phyloP scores from a whole-genome alignment of 1,284 basidiomycete species.

The Leucoagaricus sp. region DNA sequence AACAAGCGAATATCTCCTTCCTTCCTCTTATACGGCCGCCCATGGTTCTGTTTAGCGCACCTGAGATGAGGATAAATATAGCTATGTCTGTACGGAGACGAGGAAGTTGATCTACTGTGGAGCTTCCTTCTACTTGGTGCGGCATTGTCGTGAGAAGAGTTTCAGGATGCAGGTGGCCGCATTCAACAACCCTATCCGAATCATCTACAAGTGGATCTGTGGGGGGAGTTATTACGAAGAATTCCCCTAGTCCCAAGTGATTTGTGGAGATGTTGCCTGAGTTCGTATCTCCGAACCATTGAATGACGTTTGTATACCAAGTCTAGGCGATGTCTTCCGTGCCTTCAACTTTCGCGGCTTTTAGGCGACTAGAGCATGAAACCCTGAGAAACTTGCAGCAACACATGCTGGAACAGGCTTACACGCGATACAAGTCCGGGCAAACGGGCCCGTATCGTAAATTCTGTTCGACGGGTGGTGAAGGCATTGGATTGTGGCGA shows the following conservation, averaged over 20 bases:
- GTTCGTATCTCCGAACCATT: no score
- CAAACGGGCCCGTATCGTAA: no score
- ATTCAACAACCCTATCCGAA: background rate
- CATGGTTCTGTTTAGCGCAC: background rate
- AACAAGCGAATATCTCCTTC: background rate
- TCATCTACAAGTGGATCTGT: background rate
- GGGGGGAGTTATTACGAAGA: background rate
- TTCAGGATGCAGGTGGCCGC: background rate
- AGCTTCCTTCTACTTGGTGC: slow-evolving; percentile 3
- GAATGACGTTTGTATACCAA: no score
- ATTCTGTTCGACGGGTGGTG: no score
- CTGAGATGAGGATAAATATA: background rate
- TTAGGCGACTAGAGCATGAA: no score
- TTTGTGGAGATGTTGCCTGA: background rate
- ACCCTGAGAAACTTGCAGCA: no score
- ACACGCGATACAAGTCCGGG: no score
- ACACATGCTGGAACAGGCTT: no score
- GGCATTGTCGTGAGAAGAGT: slow-evolving; percentile 5
- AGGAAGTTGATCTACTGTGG: slow-evolving; percentile 5
- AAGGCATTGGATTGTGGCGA: no score
- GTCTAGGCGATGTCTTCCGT: no score
- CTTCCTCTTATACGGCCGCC: slow-evolving; percentile 3
- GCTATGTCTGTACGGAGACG: background rate
- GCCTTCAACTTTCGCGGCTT: no score
- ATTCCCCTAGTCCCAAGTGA: no score